Evolutionary conservation across 345 rosid species (phyloP), one percentile per base, ranked within the genome.

Genomic region (Heritiera littoralis): DNA sequence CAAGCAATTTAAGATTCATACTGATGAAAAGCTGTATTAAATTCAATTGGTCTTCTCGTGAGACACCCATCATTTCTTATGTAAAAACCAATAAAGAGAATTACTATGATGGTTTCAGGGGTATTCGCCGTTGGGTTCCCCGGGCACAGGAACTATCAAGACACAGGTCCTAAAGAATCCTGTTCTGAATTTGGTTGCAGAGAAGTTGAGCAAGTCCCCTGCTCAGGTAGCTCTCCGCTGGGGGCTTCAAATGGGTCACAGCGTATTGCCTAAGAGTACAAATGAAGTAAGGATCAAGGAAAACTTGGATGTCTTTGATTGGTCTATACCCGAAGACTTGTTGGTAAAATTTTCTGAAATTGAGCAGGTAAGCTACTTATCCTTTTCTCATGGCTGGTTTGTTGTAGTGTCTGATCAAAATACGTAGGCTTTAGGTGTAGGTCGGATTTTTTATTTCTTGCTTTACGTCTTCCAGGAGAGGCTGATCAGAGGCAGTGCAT

Each of bases 61-160:
- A 59, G 2, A 59, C 65, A 59, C 30, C 14, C 65, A 59, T 23
- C 0, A 9, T 9, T 59, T 23, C 65, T 59, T 59, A 59, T 59
- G 14, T 9, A 59, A n/a, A 12, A 51, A 12, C 17, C 35, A 9
- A 59, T 23, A 9, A 9, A 23, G 65, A 23, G 12, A 8, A 60
- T 49, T 49, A 38, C 28, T 56, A 8, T 49, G 1, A 40, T 81
- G 73, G 3, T 74, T 60, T 20, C 78, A 87, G 93, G 93, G 90
- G 4, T 92, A 90, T 82, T 89, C 90, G 7, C 95, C 93, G 3
- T 77, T 91, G 77, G 95, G 95, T 66, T 89, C 93, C 7, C 90
- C 83, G 43, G 72, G 83, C 11, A 82, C 79, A 12, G 83, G 69
- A 66, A 81, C 78, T 65, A 32, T 65, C 49, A 80, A 82, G 80